Base-by-base conservation (phyloP, 768 basidiomycete species). In the Daedaleopsis sinensis region DNA sequence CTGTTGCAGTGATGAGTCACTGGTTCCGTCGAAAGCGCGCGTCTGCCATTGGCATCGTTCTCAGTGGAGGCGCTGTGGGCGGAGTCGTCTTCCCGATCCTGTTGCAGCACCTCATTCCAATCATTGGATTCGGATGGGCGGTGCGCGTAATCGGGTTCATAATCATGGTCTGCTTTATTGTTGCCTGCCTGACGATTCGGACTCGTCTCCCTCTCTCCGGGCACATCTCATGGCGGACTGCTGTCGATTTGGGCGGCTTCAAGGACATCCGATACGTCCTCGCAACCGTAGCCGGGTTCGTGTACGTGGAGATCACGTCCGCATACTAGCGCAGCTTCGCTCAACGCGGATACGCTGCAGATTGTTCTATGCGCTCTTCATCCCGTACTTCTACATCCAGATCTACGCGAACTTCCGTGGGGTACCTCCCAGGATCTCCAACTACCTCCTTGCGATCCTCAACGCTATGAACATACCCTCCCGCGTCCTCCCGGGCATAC, bases 51-150 rank as follows among this genome's bases (percentile, higher is more conserved):
- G 78, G 78, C 12, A 44, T 79, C 36, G 71, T 75, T 18, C 70
- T 73, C 0, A 67, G 74, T 27, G 79, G 79, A 7, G 55, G 68
- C 27, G 81, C 82, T 35, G 44, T 83, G 24, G 83, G 84, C 32
- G 84, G 82, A 1, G 77, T 82, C 53, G 54, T 84, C 13, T 82
- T 81, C 63, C 84, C 84, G 5, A 76, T 84, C 46, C 73, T 86
- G 59, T 74, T 85, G 4, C 82, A 84, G 63, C 80, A 80, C 57
- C 71, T 85, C 52, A 65, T 71, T 35, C 55, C 64, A 9, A 43
- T 39, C 15, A 46, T 72, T 44, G 71, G 70, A 6, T 73, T 73
- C 52, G 62, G 61, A 3, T 74, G 73, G 73, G 72, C 73, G 11
- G 69, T 73, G 9, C 70, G 74, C 47, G 65, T 69, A 19, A 60